Evolutionary conservation across 768 basidiomycete genomes (phyloP).

Genomic region (Chlorophyllum brunneum): DNA sequence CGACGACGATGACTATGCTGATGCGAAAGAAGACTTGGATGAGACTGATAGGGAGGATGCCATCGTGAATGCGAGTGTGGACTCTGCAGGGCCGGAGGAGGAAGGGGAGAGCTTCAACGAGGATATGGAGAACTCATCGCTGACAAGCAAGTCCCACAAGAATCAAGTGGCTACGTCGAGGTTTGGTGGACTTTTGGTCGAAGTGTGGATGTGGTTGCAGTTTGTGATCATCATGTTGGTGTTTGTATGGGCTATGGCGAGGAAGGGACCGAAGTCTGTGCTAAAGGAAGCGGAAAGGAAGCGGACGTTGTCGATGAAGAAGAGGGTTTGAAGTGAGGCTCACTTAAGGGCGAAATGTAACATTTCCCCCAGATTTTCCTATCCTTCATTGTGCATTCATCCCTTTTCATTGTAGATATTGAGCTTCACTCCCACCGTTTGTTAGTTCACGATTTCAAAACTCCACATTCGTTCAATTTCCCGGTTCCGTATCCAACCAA

Average conservation of each 20-base stretch:
- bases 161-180: constrained; percentile 19
- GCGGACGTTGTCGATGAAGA: constrained; percentile 15
- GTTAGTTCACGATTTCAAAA: too few relatives aligned
- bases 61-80: neutral
- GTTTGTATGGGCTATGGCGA: constrained; percentile 80
- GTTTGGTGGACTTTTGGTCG: constrained; percentile 48
- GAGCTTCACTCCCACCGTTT: too few relatives aligned
- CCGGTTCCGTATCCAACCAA: too few relatives aligned
- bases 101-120: constrained; percentile 6
- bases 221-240: constrained; percentile 70
- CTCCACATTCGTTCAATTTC: neutral
- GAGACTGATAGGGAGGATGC: constrained; percentile 8
- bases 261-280: constrained; percentile 68
- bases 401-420: too few relatives aligned
- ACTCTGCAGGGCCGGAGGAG: neutral
- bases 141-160: constrained; percentile 4
- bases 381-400: constrained; percentile 7
- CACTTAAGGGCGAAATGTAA: constrained; percentile 11
- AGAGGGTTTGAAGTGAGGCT: constrained; percentile 1
- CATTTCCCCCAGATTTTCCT: neutral
- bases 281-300: constrained; percentile 39
- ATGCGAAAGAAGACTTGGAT: constrained; percentile 4
- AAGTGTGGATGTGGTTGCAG: constrained; percentile 84
- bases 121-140: constrained; percentile 5
- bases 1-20: constrained; percentile 9